Conservation (phyloP, 2,329 filamentous ascomycete species). For the Clathrospora elynae region DNA sequence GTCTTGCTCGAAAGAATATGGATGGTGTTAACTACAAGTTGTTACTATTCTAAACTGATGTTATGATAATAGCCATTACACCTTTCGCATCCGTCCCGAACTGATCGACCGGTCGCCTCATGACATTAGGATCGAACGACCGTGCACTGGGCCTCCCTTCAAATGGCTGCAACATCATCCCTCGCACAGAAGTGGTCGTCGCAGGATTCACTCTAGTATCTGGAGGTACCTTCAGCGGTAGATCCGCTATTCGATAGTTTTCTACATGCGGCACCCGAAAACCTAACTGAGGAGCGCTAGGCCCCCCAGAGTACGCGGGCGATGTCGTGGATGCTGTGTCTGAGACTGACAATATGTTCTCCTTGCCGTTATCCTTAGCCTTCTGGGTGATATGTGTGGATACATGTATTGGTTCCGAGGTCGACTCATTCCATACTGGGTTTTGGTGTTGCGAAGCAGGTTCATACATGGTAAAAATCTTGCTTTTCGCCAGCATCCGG, state of each 20-base stretch:
- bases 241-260: slow-evolving; percentile 1
- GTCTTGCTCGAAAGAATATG: too few species aligned
- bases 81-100: slow-evolving; percentile 21
- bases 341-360: not conserved
- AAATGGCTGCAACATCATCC: slow-evolving; percentile 6
- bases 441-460: slow-evolving; percentile 25
- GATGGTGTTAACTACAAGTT: too few species aligned
- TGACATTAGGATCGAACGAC: not conserved
- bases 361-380: not conserved
- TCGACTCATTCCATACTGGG: slow-evolving; percentile 4
- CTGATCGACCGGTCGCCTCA: slow-evolving; percentile 4
- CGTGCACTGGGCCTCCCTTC: not conserved
- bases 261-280: slow-evolving; percentile 7
- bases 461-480: slow-evolving; percentile 36
- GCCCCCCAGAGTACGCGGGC: not conserved
- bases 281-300: slow-evolving; percentile 4
- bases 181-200: not conserved
- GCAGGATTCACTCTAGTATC: slow-evolving; percentile 4
- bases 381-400: not conserved
- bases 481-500: slow-evolving; percentile 34
- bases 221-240: slow-evolving; percentile 7
- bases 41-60: slow-evolving; percentile 21
- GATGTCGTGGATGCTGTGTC: slow-evolving; percentile 1
- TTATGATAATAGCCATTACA: slow-evolving; percentile 18
- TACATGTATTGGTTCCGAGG: slow-evolving; percentile 3